Base-by-base conservation (phyloP, 2,329 filamentous ascomycete genomes). In the Capronia coronata region DNA sequence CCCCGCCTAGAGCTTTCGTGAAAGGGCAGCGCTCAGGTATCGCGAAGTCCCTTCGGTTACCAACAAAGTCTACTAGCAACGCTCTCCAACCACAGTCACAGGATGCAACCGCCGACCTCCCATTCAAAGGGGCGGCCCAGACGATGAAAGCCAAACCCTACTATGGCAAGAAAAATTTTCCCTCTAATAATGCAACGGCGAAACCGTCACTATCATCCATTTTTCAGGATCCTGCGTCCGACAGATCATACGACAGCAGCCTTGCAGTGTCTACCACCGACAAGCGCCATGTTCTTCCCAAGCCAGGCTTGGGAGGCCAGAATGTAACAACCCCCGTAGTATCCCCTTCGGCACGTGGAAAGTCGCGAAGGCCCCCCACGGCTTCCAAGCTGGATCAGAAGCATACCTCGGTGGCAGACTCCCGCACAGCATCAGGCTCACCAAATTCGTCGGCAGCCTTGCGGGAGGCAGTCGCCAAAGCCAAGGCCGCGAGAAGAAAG, bases 401-500 rank as follows among this genome's bases (percentile, higher is more conserved):
- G 10, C 41, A 22, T 18, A 23, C 35, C n/a, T 25, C 32, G 6
- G 14, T 7, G 3, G 35, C 29, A 38, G 50, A 52, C 18, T 11
- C 48, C 1, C 25, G 27, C 10, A 19, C 45, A 16, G 43, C 49
- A n/a, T n/a, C n/a, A 10, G 77, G 72, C 50, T 66, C 66, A 1
- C 68, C 72, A 4, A 93, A 86, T 60, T 89, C 89, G 0, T 96
- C 91, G 0, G 74, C 78, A 13, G 83, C 89, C 0, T 70, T 98
- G 11, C 81, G 93, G 27, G 88, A 96, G 44, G 90, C 93, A 46
- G 96, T 97, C 55, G 88, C 90, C 30, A 91, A 90, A 61, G 91
- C 93, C 1, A 94, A 91, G 54, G 82, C 78, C 9, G 65, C 66
- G 3, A 63, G 55, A 45, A 62, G 63, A 48, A 68, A 53, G 18